These are phyloP conservation scores for Ceriops tagal DNA, from an alignment of 345 rosid species.

Conservation along the genomic window DNA sequence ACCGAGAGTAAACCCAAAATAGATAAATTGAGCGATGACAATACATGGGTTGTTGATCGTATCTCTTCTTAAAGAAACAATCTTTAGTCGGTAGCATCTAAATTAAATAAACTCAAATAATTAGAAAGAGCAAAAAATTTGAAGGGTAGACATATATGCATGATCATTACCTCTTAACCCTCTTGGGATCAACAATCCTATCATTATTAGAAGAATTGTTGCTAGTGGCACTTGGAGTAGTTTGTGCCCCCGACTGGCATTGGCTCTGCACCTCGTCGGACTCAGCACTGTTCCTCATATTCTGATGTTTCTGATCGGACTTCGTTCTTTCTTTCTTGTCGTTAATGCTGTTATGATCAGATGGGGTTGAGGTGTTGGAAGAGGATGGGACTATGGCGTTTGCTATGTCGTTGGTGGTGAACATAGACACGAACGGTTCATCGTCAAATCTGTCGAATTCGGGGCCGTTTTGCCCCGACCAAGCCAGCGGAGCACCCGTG, in stretches of 20 bases:
- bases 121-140: no score
- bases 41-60: no score
- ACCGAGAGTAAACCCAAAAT: no score
- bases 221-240: conserved; percentile 6
- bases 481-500: not conserved
- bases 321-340: conserved; percentile 19
- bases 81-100: no score
- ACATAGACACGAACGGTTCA: conserved; percentile 33
- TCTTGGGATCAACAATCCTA: conserved; percentile 26
- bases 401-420: conserved; percentile 18
- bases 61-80: no score
- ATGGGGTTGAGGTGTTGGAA: conserved; percentile 26
- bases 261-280: conserved; percentile 25
- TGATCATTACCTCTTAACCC: conserved; percentile 20
- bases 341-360: conserved; percentile 30
- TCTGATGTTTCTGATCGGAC: conserved; percentile 14
- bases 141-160: no score
- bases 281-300: not conserved
- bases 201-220: conserved; percentile 3
- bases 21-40: no score
- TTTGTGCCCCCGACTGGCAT: conserved; percentile 18
- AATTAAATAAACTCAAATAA: no score
- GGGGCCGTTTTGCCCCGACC: conserved; percentile 8
- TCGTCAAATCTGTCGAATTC: conserved; percentile 32
- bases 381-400: conserved; percentile 14